A percentile compares a stretch with the other conserved stretches of the same genome.
phyloP scores from a whole-genome alignment of 352 stramenopile species.

The Pythium rhizo-oryzae region DNA sequence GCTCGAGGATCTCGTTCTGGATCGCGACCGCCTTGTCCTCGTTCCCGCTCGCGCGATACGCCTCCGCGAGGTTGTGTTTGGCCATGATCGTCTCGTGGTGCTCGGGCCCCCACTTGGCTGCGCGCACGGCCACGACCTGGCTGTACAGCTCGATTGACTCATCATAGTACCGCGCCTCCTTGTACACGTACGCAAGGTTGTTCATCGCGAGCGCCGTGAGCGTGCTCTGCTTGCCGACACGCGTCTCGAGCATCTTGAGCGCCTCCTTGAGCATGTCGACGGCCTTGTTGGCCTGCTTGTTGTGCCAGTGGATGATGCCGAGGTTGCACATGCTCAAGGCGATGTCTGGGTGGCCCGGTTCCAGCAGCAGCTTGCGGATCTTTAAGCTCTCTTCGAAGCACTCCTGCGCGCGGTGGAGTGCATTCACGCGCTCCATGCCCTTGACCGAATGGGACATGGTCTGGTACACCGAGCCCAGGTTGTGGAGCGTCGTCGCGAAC shows the following conservation, averaged over 20 bases:
- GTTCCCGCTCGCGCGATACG: constrained; percentile 72
- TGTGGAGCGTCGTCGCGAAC: constrained; percentile 84
- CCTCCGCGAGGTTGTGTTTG: constrained; percentile 80
- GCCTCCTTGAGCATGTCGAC: constrained; percentile 65
- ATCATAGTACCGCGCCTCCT: constrained; percentile 72
- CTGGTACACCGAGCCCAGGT: constrained; percentile 78
- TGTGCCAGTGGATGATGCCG: constrained; percentile 81
- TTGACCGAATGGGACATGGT: constrained; percentile 52
- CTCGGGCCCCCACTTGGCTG: constrained; percentile 55
- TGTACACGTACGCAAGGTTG: constrained; percentile 82
- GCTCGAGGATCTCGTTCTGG: constrained; percentile 79
- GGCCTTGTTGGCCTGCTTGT: constrained; percentile 74
- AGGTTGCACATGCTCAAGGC: constrained; percentile 83
- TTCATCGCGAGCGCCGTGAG: constrained; percentile 83
- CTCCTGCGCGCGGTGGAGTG: constrained; percentile 67
- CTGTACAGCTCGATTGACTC: constrained; percentile 70
- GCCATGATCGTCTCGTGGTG: constrained; percentile 88
- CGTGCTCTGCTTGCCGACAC: constrained; percentile 54
- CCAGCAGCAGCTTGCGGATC: constrained; percentile 68
- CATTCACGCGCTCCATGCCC: constrained; percentile 71
- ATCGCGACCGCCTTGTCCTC: constrained; percentile 79
- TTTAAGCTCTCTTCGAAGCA: constrained; percentile 84
- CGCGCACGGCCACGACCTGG: constrained; percentile 63
- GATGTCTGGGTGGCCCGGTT: constrained; percentile 77
- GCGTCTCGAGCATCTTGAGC: constrained; percentile 57